phyloP scores from a whole-genome alignment of 176 grass and related monocot species.

The Cenchrus fungigraminus region DNA sequence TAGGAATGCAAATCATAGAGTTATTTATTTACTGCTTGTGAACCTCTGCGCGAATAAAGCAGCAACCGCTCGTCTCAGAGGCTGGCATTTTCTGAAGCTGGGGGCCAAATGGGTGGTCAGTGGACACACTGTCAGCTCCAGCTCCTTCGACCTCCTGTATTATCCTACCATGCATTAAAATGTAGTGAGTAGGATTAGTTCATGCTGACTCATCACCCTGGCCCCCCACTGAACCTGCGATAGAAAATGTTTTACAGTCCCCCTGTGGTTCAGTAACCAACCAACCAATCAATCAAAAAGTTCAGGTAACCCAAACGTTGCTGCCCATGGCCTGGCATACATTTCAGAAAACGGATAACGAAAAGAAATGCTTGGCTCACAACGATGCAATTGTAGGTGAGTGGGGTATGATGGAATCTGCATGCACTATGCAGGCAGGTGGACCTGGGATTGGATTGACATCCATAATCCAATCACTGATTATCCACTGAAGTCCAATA shows the following conservation, averaged over 20 bases:
- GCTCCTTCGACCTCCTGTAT: background rate
- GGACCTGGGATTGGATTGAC: too few relatives aligned
- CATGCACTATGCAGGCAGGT: background rate
- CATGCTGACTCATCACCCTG: background rate
- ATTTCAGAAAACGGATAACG: background rate
- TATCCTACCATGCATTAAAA: background rate
- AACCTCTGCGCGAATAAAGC: too few relatives aligned
- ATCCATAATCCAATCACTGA: too few relatives aligned
- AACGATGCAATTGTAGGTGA: background rate
- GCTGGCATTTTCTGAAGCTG: background rate
- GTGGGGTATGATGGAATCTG: background rate
- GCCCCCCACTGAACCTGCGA: background rate
- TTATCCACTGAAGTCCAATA: too few relatives aligned
- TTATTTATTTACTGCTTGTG: too few relatives aligned
- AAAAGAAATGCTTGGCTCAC: background rate
- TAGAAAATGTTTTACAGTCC: background rate
- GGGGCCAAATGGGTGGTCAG: background rate
- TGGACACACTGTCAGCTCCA: slow-evolving; percentile 24
- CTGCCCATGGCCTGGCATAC: too few relatives aligned
- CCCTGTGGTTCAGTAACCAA: slow-evolving; percentile 12
- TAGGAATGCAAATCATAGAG: too few relatives aligned
- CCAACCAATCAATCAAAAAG: background rate
- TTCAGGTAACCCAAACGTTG: background rate
- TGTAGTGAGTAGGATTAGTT: too few relatives aligned
- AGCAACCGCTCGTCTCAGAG: background rate